Evolutionary conservation across 345 rosid species (phyloP), one percentile per base, ranked within the genome.

Genomic region (Murraya paniculata): DNA sequence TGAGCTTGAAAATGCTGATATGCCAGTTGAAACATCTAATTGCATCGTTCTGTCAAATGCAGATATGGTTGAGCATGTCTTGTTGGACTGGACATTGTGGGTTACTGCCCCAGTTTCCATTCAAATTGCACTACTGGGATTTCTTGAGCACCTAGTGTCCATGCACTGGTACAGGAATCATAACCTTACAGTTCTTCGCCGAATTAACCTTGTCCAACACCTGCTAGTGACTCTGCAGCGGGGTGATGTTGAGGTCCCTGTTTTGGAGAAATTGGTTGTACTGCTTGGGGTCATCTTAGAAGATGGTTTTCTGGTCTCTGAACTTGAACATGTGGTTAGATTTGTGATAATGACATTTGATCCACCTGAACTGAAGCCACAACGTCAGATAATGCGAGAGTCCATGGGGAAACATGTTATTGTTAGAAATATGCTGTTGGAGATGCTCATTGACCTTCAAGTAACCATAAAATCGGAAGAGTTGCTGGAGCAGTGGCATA

Each of bases 151-250:
- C 84, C 89, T 97, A 75, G 99, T 97, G 69, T 97, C 99, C 64
- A 97, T 94, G 99, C 97, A 97, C 81, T 94, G 99, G 98, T 97
- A 97, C 82, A 89, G 99, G 86, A 94, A 89, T 86, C 99, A 97
- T 86, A 97, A 97, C 88, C 98, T 97, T 71, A 93, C 98, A 7
- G 87, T 94, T 83, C 88, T 97, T 77, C 98, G 98, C 19, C 91
- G 90, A 84, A 94, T 97, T 77, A 94, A 94, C 79, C 94, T 97
- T 84, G 99, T 97, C 72, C 98, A 97, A 76, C 99, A 94, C 88
- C 85, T 94, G 82, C 79, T 97, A 75, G 98, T 94, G 81, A 97
- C 99, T 64, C 86, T 97, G 81, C 99, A 97, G 86, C 90, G 99
- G 30, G 99, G 98, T 76, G 99, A 97, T 85, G 99, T 97, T 72